Percentiles rank a stretch among this genome's conserved stretches.
Conservation (phyloP, 768 basidiomycete species). For the Mycena amicta region DNA sequence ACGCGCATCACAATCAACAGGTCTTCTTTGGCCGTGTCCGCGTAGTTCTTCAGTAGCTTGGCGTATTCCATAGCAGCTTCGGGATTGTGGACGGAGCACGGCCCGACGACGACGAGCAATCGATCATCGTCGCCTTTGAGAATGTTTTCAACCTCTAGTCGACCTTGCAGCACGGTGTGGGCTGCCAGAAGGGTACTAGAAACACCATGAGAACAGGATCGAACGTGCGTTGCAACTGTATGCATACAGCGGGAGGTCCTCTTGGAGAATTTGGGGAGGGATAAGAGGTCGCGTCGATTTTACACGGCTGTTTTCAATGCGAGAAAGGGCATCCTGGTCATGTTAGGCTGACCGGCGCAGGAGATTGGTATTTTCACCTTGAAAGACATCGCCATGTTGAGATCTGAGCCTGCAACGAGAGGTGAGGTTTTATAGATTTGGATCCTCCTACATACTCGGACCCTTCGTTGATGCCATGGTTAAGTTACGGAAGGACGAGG, state of each 20-base stretch:
- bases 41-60: conserved; percentile 73
- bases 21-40: conserved; percentile 79
- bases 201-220: conserved; percentile 3
- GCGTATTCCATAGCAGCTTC: conserved; percentile 89
- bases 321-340: conserved; percentile 61
- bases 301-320: conserved; percentile 87
- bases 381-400: conserved; percentile 72
- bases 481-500: background rate
- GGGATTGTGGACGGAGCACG: conserved; percentile 93
- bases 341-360: background rate
- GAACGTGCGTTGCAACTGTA: conserved; percentile 1
- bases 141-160: conserved; percentile 75
- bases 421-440: background rate
- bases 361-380: too few species aligned
- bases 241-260: conserved; percentile 85
- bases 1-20: conserved; percentile 96
- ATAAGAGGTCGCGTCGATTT: conserved; percentile 87
- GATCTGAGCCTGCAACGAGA: conserved; percentile 44
- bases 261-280: conserved; percentile 91
- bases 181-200: conserved; percentile 75
- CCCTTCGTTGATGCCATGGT: conserved; percentile 1
- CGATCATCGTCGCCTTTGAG: conserved; percentile 89
- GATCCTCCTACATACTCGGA: conserved; percentile 11
- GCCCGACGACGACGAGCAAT: conserved; percentile 88
- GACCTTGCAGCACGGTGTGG: conserved; percentile 87